Evolutionary conservation across 257 asterid genomes (phyloP).

Genomic region (Perilla frutescens): DNA sequence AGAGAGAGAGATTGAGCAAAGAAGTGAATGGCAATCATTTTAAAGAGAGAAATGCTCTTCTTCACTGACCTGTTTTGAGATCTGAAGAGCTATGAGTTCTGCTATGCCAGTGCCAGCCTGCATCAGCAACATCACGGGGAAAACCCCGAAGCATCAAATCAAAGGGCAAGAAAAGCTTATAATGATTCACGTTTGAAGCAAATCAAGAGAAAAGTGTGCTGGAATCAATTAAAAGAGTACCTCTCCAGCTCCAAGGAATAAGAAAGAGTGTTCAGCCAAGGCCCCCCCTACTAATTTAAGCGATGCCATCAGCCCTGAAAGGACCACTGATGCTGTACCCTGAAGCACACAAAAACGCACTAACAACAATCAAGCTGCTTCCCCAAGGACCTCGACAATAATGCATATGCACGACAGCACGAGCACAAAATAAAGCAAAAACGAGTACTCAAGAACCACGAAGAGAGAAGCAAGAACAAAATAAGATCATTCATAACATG

Average conservation of each 20-base stretch:
- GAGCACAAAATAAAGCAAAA: not conserved
- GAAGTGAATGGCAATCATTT: constrained; percentile 15
- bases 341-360: constrained; percentile 38
- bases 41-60: constrained; percentile 9
- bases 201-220: not conserved
- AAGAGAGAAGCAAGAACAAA: not conserved
- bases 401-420: not conserved
- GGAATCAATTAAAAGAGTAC: constrained; percentile 36
- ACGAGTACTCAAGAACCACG: not conserved
- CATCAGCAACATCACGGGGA: constrained; percentile 30
- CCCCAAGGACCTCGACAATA: not conserved
- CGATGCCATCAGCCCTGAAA: constrained; percentile 71
- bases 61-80: constrained; percentile 77
- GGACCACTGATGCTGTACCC: constrained; percentile 93
- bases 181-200: not conserved
- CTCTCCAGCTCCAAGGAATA: constrained; percentile 94
- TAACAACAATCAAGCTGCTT: not conserved
- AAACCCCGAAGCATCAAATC: not conserved
- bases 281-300: constrained; percentile 69
- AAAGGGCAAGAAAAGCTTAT: not conserved
- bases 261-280: constrained; percentile 72
- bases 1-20: not conserved
- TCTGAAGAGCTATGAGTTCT: constrained; percentile 91
- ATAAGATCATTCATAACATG: not conserved
- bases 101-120: constrained; percentile 99